A percentile compares a stretch with the other conserved stretches of the same genome.
phyloP scores from a whole-genome alignment of 352 stramenopile species.

The Globisporangium okanoganense region DNA sequence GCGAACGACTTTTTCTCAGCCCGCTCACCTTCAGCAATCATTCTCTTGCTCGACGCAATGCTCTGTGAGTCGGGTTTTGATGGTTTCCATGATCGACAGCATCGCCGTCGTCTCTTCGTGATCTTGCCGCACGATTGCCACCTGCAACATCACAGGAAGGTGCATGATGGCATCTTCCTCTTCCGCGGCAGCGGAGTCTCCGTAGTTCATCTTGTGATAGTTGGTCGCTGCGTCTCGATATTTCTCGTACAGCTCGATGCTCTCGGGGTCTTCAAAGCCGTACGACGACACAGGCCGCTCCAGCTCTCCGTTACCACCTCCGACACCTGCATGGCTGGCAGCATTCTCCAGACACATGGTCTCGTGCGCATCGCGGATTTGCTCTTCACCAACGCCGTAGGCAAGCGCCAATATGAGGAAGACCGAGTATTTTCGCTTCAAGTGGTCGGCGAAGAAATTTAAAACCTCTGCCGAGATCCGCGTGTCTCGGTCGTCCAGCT shows the following conservation, averaged over 20 bases:
- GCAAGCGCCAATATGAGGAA: conserved; percentile 81
- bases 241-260: conserved; percentile 79
- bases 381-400: conserved; percentile 68
- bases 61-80: conserved; percentile 61
- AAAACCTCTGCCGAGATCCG: conserved; percentile 56
- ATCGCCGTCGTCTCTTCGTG: conserved; percentile 70
- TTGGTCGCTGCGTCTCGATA: conserved; percentile 78
- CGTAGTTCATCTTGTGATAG: conserved; percentile 88
- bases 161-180: conserved; percentile 90
- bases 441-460: conserved; percentile 81
- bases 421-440: conserved; percentile 87
- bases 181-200: conserved; percentile 61
- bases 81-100: conserved; percentile 67
- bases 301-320: conserved; percentile 58
- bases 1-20: neutral
- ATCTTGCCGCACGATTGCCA: conserved; percentile 66
- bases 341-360: conserved; percentile 80
- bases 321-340: conserved; percentile 65
- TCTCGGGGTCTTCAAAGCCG: conserved; percentile 74
- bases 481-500: conserved; percentile 33
- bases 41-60: conserved; percentile 52
- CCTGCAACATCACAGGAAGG: conserved; percentile 84
- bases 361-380: conserved; percentile 80
- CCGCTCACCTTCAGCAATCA: conserved; percentile 23
- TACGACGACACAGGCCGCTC: conserved; percentile 48